A percentile compares a stretch with the other conserved stretches of the same genome.
These are phyloP conservation scores for Candida fluviatilis DNA, from an alignment of 805 yeast genomes.

Conservation along the genomic window DNA sequence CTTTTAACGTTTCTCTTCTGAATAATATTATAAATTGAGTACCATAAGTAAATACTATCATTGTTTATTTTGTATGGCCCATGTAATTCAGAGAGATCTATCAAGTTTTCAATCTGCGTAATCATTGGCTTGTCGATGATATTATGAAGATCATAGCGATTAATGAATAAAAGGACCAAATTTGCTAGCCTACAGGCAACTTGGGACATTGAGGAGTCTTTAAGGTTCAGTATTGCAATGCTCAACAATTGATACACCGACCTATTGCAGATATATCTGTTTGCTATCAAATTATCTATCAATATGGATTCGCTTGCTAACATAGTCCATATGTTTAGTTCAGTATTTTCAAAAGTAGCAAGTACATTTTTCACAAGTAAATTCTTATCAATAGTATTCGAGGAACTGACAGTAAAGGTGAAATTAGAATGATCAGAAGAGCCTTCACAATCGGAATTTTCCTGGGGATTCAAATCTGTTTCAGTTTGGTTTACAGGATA, in stretches of 20 bases:
- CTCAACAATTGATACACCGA: conserved; percentile 22
- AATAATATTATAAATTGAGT: conserved; percentile 27
- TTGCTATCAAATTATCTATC: neutral
- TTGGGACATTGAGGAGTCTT: conserved; percentile 18
- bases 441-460: conserved; percentile 6
- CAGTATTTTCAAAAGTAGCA: conserved; percentile 17
- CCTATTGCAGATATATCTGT: neutral
- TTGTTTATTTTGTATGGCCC: conserved; percentile 53
- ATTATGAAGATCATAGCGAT: conserved; percentile 8
- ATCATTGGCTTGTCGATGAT: conserved; percentile 37
- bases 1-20: conserved; percentile 17
- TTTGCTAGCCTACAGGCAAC: conserved; percentile 31
- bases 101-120: conserved; percentile 45
- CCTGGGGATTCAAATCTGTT: neutral
- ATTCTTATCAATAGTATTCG: conserved; percentile 7
- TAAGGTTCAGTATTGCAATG: conserved; percentile 33
- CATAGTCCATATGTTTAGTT: conserved; percentile 22
- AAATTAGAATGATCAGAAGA: too few species aligned
- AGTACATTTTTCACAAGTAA: conserved; percentile 13
- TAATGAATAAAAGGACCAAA: conserved; percentile 10
- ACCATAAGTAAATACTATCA: conserved; percentile 55
- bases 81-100: conserved; percentile 53
- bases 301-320: conserved; percentile 16
- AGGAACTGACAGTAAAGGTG: too few species aligned
- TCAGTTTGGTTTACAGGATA: neutral